Evolutionary conservation across 257 asterid genomes (phyloP).

Genomic region (Avicennia marina): DNA sequence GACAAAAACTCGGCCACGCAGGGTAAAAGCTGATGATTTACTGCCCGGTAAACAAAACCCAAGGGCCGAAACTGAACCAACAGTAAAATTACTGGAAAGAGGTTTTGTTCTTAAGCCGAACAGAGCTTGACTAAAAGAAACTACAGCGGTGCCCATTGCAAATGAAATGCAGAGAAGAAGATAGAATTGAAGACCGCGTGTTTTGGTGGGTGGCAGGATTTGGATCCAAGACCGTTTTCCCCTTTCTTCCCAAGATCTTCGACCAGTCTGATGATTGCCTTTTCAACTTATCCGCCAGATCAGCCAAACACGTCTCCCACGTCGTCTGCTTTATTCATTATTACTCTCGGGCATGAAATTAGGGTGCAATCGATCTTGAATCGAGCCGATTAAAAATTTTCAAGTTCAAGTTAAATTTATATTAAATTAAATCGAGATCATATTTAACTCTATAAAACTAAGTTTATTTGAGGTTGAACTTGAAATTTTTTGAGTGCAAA

Average conservation of each 20-base stretch:
- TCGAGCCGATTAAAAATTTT: no score
- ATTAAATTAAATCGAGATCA: no score
- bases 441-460: no score
- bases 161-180: not conserved
- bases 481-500: no score
- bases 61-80: conserved; percentile 42
- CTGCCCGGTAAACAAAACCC: conserved; percentile 30
- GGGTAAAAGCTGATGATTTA: conserved; percentile 28
- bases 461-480: no score
- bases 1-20: conserved; percentile 22
- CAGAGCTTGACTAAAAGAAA: conserved; percentile 37
- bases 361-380: no score
- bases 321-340: no score
- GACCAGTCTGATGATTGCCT: conserved; percentile 9
- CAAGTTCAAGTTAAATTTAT: no score
- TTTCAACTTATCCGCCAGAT: conserved; percentile 42
- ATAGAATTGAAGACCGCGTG: not conserved
- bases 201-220: conserved; percentile 13
- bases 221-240: not conserved
- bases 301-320: conserved; percentile 15
- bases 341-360: no score
- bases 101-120: conserved; percentile 18
- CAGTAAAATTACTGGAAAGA: conserved; percentile 28
- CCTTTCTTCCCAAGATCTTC: not conserved
- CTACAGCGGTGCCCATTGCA: conserved; percentile 48